Conservation (phyloP, 805 yeast genomes). For the Kuraishia piskuri region DNA sequence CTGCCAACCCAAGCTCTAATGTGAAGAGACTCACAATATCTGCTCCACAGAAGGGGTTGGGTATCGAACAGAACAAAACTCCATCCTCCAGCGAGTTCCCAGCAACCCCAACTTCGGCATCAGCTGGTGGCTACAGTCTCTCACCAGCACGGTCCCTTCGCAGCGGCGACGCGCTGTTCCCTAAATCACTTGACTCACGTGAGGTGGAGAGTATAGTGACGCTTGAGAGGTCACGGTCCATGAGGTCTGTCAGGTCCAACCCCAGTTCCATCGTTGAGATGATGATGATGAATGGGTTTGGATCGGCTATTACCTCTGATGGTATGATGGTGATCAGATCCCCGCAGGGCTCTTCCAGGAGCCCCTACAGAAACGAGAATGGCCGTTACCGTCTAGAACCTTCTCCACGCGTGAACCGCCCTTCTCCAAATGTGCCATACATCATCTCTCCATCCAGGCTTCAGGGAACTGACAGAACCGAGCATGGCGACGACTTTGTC, state of each 20-base stretch:
- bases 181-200: conserved; percentile 53
- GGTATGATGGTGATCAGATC: conserved; percentile 40
- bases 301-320: conserved; percentile 17
- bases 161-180: conserved; percentile 57
- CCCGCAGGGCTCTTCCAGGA: neutral
- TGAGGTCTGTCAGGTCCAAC: conserved; percentile 37
- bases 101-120: neutral
- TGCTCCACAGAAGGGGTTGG: neutral
- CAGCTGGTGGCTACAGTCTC: neutral
- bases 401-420: neutral
- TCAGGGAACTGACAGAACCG: conserved; percentile 23
- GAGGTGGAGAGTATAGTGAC: conserved; percentile 73
- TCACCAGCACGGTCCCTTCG: conserved; percentile 13
- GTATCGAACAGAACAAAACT: neutral
- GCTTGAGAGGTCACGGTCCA: conserved; percentile 55
- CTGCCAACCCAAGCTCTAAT: neutral
- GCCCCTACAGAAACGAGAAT: conserved; percentile 6
- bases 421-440: neutral
- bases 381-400: neutral
- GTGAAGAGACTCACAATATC: neutral
- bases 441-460: conserved; percentile 12
- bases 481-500: conserved; percentile 27
- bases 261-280: conserved; percentile 17
- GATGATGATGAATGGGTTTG: conserved; percentile 12
- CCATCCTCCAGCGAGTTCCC: neutral